Conservation (phyloP, 2,329 filamentous ascomycete species). For the Pseudocercospora pini-densiflorae region DNA sequence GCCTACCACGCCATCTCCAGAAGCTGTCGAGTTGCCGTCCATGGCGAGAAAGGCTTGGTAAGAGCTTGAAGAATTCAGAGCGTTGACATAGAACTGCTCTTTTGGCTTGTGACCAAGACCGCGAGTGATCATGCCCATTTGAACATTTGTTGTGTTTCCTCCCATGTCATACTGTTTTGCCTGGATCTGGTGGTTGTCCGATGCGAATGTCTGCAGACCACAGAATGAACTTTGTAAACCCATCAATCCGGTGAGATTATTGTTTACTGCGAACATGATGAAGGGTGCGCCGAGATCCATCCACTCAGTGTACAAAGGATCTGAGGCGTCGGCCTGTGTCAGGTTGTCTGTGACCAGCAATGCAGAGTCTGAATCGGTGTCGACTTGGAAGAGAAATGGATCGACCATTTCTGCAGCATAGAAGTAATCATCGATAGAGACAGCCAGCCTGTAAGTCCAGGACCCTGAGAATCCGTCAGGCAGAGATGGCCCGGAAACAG, state of each 20-base stretch:
- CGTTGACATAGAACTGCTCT: slow-evolving; percentile 84
- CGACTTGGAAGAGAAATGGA: slow-evolving; percentile 74
- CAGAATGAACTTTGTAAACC: slow-evolving; percentile 84
- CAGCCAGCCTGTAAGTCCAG: slow-evolving; percentile 83
- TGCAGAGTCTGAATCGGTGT: slow-evolving; percentile 79
- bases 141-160: slow-evolving; percentile 47
- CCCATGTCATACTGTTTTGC: slow-evolving; percentile 55
- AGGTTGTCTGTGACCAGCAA: slow-evolving; percentile 79
- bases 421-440: slow-evolving; percentile 78
- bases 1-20: slow-evolving; percentile 60
- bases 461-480: slow-evolving; percentile 63
- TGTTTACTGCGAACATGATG: slow-evolving; percentile 75
- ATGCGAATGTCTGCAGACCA: slow-evolving; percentile 63
- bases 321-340: slow-evolving; percentile 56
- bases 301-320: slow-evolving; percentile 58
- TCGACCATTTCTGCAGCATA: slow-evolving; percentile 64
- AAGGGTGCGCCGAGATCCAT: slow-evolving; percentile 66
- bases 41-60: slow-evolving; percentile 77
- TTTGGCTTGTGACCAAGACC: slow-evolving; percentile 72
- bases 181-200: slow-evolving; percentile 67
- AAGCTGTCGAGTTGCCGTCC: slow-evolving; percentile 58
- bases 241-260: slow-evolving; percentile 61
- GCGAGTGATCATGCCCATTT: slow-evolving; percentile 69
- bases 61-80: slow-evolving; percentile 70
- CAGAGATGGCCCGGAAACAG: slow-evolving; percentile 71